Conservation (phyloP, 179 eudicot species). For the Amaranthus tricolor region DNA sequence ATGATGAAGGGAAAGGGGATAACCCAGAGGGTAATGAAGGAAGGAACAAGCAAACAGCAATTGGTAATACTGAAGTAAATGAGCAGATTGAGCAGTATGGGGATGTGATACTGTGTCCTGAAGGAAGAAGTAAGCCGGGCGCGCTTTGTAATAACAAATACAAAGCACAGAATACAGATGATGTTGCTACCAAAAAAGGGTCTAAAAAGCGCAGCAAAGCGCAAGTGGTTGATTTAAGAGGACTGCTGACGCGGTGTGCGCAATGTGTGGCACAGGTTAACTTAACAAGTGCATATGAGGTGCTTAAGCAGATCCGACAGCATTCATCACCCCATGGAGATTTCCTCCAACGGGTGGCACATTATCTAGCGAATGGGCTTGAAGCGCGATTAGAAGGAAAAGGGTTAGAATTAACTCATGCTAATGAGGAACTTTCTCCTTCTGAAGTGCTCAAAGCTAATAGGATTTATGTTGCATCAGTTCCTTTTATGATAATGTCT, state of each 20-base stretch:
- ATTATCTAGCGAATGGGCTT: conserved; percentile 41
- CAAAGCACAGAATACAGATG: conserved; percentile 16
- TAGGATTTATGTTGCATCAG: conserved; percentile 45
- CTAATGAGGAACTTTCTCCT: conserved; percentile 28
- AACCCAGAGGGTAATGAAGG: conserved; percentile 18
- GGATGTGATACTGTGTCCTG: conserved; percentile 48
- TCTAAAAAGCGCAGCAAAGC: conserved; percentile 26
- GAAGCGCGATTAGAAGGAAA: conserved; percentile 45
- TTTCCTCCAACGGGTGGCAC: conserved; percentile 40
- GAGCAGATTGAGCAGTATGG: conserved; percentile 49
- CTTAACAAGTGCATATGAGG: conserved; percentile 32
- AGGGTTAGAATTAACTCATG: conserved; percentile 33
- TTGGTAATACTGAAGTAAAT: conserved; percentile 34
- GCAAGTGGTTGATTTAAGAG: conserved; percentile 32
- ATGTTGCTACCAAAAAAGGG: conserved; percentile 10
- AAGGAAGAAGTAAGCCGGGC: conserved; percentile 28
- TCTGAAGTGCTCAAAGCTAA: conserved; percentile 48
- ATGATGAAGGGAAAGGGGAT: conserved; percentile 28
- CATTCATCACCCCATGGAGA: conserved; percentile 40
- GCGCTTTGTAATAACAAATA: conserved; percentile 20
- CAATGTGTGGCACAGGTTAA: conserved; percentile 37
- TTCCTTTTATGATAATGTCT: conserved; percentile 62
- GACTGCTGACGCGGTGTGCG: conserved; percentile 35
- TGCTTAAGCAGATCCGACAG: conserved; percentile 31
- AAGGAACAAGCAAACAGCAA: conserved; percentile 51